Percentiles rank a stretch among this genome's conserved stretches.
Conservation (phyloP, 768 basidiomycete species). For the Krasilnikovozyma curviuscula region DNA sequence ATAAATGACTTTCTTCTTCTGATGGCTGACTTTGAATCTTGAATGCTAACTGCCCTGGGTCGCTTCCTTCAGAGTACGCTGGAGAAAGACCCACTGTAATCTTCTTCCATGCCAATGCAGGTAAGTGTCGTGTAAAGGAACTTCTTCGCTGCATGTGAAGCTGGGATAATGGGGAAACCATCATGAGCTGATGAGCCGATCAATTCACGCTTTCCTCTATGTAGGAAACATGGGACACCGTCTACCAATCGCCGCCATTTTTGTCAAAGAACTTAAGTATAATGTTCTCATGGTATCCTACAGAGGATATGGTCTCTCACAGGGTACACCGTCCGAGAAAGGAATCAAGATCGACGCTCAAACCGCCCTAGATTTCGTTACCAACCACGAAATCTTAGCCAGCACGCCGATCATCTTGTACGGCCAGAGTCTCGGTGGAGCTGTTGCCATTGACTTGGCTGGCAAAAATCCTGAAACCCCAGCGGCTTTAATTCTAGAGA, state of each 20-base stretch:
- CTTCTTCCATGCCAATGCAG: conserved; percentile 66
- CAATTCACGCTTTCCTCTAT: background rate
- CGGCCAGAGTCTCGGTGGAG: conserved; percentile 45
- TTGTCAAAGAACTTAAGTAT: conserved; percentile 63
- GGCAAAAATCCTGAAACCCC: conserved; percentile 51
- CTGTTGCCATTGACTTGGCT: conserved; percentile 74
- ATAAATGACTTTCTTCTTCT: conserved; percentile 9
- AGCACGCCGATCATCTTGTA: conserved; percentile 46
- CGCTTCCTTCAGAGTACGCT: conserved; percentile 18
- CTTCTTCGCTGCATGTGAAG: background rate
- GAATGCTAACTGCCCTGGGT: background rate
- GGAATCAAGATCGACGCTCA: conserved; percentile 61
- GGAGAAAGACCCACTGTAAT: conserved; percentile 55
- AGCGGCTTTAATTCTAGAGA: conserved; percentile 75
- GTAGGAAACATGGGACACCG: conserved; percentile 49
- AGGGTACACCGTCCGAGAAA: conserved; percentile 68
- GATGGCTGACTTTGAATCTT: background rate
- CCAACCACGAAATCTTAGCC: conserved; percentile 42
- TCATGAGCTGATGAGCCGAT: conserved; percentile 27
- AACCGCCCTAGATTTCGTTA: conserved; percentile 48
- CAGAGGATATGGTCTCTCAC: conserved; percentile 66
- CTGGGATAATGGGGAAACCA: conserved; percentile 18
- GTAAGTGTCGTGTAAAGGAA: conserved; percentile 15
- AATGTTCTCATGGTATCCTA: conserved; percentile 92
- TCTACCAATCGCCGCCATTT: conserved; percentile 65